Percentiles rank a stretch among this genome's conserved stretches.
These are phyloP conservation scores for Malassezia slooffiae DNA, from an alignment of 1,284 basidiomycete species.

Conservation along the genomic window DNA sequence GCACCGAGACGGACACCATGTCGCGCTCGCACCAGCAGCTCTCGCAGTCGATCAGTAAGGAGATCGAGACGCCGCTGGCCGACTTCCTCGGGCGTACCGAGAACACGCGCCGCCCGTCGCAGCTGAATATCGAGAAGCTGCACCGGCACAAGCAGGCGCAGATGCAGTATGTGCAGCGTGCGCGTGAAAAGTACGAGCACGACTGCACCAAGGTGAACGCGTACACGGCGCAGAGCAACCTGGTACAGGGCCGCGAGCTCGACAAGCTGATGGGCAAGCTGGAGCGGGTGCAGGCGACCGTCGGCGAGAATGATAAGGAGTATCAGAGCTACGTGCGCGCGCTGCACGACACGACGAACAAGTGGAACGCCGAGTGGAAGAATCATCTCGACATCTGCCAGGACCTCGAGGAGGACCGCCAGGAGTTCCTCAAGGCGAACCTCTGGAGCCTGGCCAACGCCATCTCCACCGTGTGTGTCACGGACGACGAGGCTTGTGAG, in stretches of 20 bases:
- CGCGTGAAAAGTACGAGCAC: conserved; percentile 83
- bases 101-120: conserved; percentile 24
- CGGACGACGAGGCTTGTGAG: conserved; percentile 64
- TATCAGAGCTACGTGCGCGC: conserved; percentile 76
- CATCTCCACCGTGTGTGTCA: conserved; percentile 85
- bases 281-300: conserved; percentile 77
- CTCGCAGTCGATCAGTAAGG: conserved; percentile 62
- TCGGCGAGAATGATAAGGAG: conserved; percentile 64
- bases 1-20: conserved; percentile 73
- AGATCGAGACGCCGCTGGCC: conserved; percentile 56
- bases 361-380: conserved; percentile 93
- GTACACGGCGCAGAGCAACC: conserved; percentile 80
- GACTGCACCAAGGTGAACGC: conserved; percentile 92
- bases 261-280: conserved; percentile 81
- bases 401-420: conserved; percentile 84
- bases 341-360: conserved; percentile 65
- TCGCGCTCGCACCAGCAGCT: conserved; percentile 60
- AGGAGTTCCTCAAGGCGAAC: conserved; percentile 87
- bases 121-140: conserved; percentile 32
- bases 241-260: conserved; percentile 84
- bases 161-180: conserved; percentile 49
- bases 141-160: conserved; percentile 45
- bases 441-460: conserved; percentile 94
- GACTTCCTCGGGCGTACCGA: conserved; percentile 36
- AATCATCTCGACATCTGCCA: conserved; percentile 59